A percentile compares a stretch with the other conserved stretches of the same genome.
These are phyloP conservation scores for Silene latifolia DNA, from an alignment of 148 eudicot species.

Conservation along the genomic window DNA sequence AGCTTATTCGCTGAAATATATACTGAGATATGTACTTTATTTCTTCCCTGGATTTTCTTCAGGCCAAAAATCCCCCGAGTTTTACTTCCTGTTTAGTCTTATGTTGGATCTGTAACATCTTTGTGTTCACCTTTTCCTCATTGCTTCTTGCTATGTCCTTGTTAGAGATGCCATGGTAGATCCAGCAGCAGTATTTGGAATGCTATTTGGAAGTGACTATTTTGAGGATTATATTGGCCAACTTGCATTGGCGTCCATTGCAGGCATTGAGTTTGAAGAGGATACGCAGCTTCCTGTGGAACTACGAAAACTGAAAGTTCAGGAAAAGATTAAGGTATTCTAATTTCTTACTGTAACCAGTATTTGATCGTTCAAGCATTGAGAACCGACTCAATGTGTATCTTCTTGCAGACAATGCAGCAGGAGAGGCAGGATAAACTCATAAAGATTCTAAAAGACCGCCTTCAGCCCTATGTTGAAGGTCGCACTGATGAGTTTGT, in stretches of 20 bases:
- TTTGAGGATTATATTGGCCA: conserved; percentile 91
- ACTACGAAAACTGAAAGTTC: conserved; percentile 54
- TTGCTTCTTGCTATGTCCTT: conserved; percentile 18
- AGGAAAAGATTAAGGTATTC: conserved; percentile 75
- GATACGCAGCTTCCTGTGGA: conserved; percentile 47
- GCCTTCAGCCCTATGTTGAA: conserved; percentile 72
- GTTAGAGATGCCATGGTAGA: conserved; percentile 81
- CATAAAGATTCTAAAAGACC: conserved; percentile 46
- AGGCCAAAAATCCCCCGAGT: neutral
- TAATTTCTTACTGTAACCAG: neutral
- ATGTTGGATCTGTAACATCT: neutral
- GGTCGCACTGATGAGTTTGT: conserved; percentile 68
- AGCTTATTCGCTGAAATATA: neutral
- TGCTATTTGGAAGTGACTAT: conserved; percentile 83
- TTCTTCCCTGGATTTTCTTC: neutral
- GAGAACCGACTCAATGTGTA: conserved; percentile 12
- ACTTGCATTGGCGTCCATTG: conserved; percentile 68
- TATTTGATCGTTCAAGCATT: conserved; percentile 2
- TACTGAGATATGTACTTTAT: neutral
- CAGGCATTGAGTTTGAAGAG: conserved; percentile 58
- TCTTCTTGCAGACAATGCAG: conserved; percentile 50
- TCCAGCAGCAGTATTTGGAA: conserved; percentile 89
- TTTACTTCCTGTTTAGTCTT: neutral
- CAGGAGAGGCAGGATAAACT: conserved; percentile 83
- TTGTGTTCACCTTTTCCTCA: conserved; percentile 7